These are phyloP conservation scores for Tolypocladium nubicola DNA, from an alignment of 2,329 filamentous ascomycete genomes.

Conservation along the genomic window DNA sequence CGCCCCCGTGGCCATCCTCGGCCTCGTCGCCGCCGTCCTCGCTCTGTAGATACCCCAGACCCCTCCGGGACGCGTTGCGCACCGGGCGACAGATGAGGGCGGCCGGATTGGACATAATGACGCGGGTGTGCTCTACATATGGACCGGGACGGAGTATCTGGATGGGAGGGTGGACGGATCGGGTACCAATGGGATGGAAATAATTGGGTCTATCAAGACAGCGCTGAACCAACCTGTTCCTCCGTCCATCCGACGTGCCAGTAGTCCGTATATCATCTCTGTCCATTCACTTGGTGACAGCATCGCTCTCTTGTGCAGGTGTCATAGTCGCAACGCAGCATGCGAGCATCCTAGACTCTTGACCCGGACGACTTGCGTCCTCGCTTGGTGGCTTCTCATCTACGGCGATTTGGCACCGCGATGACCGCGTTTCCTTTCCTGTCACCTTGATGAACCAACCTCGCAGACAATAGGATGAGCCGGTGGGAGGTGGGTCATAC, in stretches of 20 bases:
- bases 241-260: neutral
- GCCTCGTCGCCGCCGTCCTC: slow-evolving; percentile 37
- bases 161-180: neutral
- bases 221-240: neutral
- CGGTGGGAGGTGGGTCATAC: no score
- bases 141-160: neutral
- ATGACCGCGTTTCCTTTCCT: no score
- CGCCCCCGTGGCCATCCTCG: slow-evolving; percentile 31
- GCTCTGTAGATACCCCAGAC: slow-evolving; percentile 30
- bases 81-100: neutral
- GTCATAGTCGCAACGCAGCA: no score
- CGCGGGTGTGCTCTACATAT: neutral
- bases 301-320: no score
- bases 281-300: no score
- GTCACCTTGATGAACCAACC: no score
- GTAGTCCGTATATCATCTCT: no score
- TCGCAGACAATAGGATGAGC: no score
- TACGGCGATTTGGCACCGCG: no score
- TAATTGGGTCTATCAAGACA: neutral
- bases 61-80: neutral
- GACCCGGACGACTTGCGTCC: no score
- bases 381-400: no score
- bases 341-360: no score
- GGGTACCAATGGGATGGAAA: neutral
- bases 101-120: neutral